Conservation (phyloP, 345 rosid species). For the Erysimum cheiranthoides region DNA sequence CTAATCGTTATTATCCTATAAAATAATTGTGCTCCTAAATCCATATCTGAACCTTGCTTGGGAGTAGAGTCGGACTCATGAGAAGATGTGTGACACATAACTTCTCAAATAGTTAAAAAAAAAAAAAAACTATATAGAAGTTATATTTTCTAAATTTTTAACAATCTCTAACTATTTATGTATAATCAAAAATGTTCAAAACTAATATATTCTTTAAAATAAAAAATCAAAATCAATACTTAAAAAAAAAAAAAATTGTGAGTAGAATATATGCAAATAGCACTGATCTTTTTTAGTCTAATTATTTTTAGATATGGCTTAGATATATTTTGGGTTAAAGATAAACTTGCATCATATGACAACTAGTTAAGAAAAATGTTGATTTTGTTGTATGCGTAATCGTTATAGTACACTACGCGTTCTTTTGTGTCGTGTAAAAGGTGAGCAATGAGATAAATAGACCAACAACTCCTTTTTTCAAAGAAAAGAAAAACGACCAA, state of each 20-base stretch:
- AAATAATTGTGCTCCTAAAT: too few relatives aligned
- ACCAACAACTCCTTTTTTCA: slow-evolving; percentile 3
- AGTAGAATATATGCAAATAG: neutral
- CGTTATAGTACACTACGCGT: neutral
- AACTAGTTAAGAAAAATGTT: neutral
- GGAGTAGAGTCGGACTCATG: too few relatives aligned
- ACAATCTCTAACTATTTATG: neutral
- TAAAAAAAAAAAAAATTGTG: neutral
- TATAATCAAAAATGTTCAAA: neutral
- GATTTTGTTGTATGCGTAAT: neutral
- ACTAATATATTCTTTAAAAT: neutral
- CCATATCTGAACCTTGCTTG: too few relatives aligned
- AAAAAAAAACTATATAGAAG: too few relatives aligned
- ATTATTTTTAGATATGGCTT: neutral
- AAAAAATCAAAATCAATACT: too few relatives aligned
- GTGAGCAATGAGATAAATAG: slow-evolving; percentile 25
- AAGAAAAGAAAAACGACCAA: neutral
- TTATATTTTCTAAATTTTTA: neutral
- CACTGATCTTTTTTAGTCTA: neutral
- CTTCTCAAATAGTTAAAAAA: too few relatives aligned
- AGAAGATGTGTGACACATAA: too few relatives aligned
- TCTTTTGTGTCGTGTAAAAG: slow-evolving; percentile 26
- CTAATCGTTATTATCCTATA: too few relatives aligned
- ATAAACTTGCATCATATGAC: neutral
- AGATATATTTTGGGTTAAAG: neutral